Evolutionary conservation across 768 basidiomycete genomes (phyloP).

Genomic region (Boletus vermiculosoides): DNA sequence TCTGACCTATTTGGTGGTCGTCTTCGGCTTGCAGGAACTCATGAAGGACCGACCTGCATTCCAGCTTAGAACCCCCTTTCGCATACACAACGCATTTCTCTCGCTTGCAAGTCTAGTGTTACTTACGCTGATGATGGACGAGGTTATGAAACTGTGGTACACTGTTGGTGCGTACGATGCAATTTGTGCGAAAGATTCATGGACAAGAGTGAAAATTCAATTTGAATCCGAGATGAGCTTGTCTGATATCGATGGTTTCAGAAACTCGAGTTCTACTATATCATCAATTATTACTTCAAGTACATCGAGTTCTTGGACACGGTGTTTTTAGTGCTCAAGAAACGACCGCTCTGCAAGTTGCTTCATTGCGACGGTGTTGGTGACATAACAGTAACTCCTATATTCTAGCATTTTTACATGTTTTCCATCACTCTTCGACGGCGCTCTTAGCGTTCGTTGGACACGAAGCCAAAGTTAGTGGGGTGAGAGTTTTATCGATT

Average conservation of each 20-base stretch:
- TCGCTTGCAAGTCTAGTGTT: constrained; percentile 78
- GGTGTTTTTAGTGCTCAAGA: constrained; percentile 93
- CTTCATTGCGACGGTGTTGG: not conserved
- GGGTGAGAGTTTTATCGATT: constrained; percentile 56
- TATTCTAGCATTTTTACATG: constrained; percentile 83
- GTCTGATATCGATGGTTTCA: constrained; percentile 30
- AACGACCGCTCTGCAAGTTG: constrained; percentile 85
- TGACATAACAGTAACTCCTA: not conserved
- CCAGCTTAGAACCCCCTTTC: constrained; percentile 75
- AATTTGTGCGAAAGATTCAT: constrained; percentile 70
- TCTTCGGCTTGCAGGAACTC: constrained; percentile 55
- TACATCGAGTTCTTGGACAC: constrained; percentile 95
- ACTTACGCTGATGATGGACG: constrained; percentile 79
- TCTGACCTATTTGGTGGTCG: no score
- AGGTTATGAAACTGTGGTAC: constrained; percentile 73
- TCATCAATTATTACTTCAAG: constrained; percentile 97
- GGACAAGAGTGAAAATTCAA: constrained; percentile 69
- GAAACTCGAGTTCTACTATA: constrained; percentile 93
- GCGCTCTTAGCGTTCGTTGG: constrained; percentile 46
- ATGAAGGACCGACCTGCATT: constrained; percentile 75
- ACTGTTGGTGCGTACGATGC: constrained; percentile 70
- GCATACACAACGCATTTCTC: constrained; percentile 82
- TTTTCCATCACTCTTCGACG: constrained; percentile 97
- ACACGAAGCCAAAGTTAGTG: constrained; percentile 28
- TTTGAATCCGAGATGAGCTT: not conserved